A percentile compares a stretch with the other conserved stretches of the same genome.
phyloP scores from a whole-genome alignment of 2,329 filamentous ascomycete genomes.

The Hirsutella rhossiliensis region DNA sequence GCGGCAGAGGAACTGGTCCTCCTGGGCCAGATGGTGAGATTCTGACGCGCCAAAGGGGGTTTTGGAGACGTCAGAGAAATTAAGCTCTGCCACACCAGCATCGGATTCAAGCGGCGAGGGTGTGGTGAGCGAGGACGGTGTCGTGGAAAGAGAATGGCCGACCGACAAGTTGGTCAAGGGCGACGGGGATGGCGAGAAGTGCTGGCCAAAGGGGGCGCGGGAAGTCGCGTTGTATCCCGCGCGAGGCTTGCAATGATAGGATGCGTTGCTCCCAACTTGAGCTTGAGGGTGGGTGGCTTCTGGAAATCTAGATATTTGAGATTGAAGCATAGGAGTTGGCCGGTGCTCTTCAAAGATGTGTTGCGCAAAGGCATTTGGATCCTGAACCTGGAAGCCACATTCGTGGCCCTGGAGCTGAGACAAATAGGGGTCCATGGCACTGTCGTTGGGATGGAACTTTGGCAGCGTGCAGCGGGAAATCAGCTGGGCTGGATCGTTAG shows the following conservation, averaged over 20 bases:
- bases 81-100: not conserved
- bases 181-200: conserved; percentile 11
- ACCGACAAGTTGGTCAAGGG: conserved; percentile 12
- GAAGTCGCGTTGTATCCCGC: conserved; percentile 1
- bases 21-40: conserved; percentile 7
- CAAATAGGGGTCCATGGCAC: conserved; percentile 6
- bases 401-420: conserved; percentile 8
- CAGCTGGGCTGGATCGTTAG: conserved; percentile 12
- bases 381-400: conserved; percentile 16
- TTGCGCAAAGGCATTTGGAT: conserved; percentile 13
- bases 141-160: conserved; percentile 10
- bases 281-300: not conserved
- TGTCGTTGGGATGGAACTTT: conserved; percentile 7
- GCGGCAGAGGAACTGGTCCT: conserved; percentile 18
- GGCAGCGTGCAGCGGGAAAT: conserved; percentile 16
- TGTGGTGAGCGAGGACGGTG: conserved; percentile 16
- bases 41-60: conserved; percentile 2
- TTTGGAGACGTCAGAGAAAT: not conserved
- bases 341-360: conserved; percentile 18
- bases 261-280: not conserved
- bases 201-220: conserved; percentile 2
- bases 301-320: conserved; percentile 5
- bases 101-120: conserved; percentile 15
- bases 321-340: conserved; percentile 5
- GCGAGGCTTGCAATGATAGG: not conserved